Percentiles rank a stretch among this genome's conserved stretches.
phyloP scores from a whole-genome alignment of 805 yeast genomes.

The Suhomyces vadensis region DNA sequence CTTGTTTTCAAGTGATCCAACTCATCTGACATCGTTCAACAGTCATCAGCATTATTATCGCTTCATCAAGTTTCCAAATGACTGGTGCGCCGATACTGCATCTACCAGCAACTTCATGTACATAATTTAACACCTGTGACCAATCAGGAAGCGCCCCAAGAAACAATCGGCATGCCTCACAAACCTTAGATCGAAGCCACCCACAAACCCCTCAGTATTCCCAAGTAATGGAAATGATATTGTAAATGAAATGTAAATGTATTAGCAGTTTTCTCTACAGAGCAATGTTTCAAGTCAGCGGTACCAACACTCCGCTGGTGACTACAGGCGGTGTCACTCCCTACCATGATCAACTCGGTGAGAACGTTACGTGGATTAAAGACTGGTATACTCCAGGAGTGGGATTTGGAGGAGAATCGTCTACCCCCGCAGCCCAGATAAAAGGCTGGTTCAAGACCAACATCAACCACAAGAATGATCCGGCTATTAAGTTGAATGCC shows the following conservation, averaged over 20 bases:
- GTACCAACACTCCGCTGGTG: constrained; percentile 16
- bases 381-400: constrained; percentile 31
- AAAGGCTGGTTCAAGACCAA: constrained; percentile 42
- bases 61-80: too few species aligned
- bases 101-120: neutral
- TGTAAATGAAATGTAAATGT: too few species aligned
- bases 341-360: constrained; percentile 22
- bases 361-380: constrained; percentile 38
- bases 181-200: neutral
- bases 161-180: neutral
- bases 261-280: too few species aligned
- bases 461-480: constrained; percentile 17
- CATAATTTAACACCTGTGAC: neutral
- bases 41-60: too few species aligned
- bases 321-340: constrained; percentile 2
- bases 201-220: neutral
- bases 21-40: too few species aligned
- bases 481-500: constrained; percentile 13
- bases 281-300: constrained; percentile 16
- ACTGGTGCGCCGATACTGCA: too few species aligned
- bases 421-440: constrained; percentile 12
- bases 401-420: neutral
- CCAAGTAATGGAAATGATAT: neutral
- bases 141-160: neutral
- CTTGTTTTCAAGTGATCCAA: too few species aligned